A percentile compares a stretch with the other conserved stretches of the same genome.
These are phyloP conservation scores for Simplicillium aogashimaense DNA, from an alignment of 2,329 filamentous ascomycete genomes.

Conservation along the genomic window DNA sequence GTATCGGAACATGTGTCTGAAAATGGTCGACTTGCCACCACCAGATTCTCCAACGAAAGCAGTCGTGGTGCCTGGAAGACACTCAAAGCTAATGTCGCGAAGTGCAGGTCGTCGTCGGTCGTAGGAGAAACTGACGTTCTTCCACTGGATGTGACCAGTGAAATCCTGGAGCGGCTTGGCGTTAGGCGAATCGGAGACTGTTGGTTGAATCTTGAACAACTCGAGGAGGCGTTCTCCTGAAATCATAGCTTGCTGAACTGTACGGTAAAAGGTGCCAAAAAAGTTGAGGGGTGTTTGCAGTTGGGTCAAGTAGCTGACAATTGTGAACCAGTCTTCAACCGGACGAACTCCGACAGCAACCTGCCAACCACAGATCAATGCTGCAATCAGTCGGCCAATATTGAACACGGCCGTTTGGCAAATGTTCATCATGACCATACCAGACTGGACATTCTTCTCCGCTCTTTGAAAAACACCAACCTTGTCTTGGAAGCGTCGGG, in stretches of 20 bases:
- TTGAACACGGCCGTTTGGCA: constrained; percentile 75
- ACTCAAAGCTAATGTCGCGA: constrained; percentile 75
- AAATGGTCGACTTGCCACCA: constrained; percentile 93
- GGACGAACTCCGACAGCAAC: constrained; percentile 55
- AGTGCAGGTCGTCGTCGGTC: constrained; percentile 78
- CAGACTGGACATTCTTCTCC: constrained; percentile 67
- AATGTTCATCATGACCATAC: constrained; percentile 72
- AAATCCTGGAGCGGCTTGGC: constrained; percentile 57
- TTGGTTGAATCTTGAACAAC: constrained; percentile 91
- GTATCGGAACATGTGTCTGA: constrained; percentile 91
- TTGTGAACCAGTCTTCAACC: constrained; percentile 62
- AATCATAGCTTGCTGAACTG: constrained; percentile 94
- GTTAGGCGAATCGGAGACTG: constrained; percentile 67
- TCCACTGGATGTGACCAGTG: constrained; percentile 74
- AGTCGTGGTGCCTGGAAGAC: constrained; percentile 81
- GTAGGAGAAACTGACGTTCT: constrained; percentile 85
- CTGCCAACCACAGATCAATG: constrained; percentile 68
- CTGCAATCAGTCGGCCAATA: constrained; percentile 60
- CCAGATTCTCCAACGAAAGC: constrained; percentile 95
- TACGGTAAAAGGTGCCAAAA: constrained; percentile 91
- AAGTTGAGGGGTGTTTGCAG: constrained; percentile 75
- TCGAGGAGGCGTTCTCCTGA: constrained; percentile 92
- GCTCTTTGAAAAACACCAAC: constrained; percentile 63
- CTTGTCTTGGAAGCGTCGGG: constrained; percentile 59
- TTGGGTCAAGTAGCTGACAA: constrained; percentile 71